Evolutionary conservation across 495 filamentous ascomycete species (phyloP), one percentile per base, ranked within the genome.

Genomic region (Hypomontagnella submonticulosa): DNA sequence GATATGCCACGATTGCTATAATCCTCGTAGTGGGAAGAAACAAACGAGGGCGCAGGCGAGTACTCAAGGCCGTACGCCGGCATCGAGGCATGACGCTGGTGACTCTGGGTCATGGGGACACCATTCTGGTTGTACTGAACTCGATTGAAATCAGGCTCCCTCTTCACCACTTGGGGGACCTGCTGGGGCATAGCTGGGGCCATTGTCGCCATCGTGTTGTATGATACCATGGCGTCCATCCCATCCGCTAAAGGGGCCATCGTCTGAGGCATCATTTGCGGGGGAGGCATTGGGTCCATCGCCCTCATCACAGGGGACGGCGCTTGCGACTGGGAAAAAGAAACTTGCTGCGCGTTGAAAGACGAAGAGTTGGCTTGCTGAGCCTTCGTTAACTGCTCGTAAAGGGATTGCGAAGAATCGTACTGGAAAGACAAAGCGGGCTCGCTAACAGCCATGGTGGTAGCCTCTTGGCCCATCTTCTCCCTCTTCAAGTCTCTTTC

Each of bases 391-490:
- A 99, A 90, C 80, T 98, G 96, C 84, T 99, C 95, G 79, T 97
- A 99, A 56, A 99, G 87, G 66, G 95, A 97, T 79, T 99, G 95
- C 38, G 96, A 98, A 54, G 95, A 97, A 79, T 99, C 95, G 77
- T 97, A 99, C 79, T 98, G 92, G 77, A 99, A 99, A 4, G 96
- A 98, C 72, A 97, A 80, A 65, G 95, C 95, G 19, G 95, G 95
- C 80, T 99, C 95, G 83, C 87, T 94, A 71, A 97, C 92, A 57
- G 96, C 95, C 67, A 97, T 87, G 12, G 95, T 99, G 16, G 95
- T 99, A 41, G 95, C 91, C 76, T 99, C 95, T 80, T 99, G 95
- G 63, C 90, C 88, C 93, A 97, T 97, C 85, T 99, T 99, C 81
- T 99, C 95, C 71, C 95, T 86, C 87, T 99, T 99, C 75, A 99